Conservation (phyloP, 495 filamentous ascomycete genomes). For the Pyrenopolyporus hunteri region DNA sequence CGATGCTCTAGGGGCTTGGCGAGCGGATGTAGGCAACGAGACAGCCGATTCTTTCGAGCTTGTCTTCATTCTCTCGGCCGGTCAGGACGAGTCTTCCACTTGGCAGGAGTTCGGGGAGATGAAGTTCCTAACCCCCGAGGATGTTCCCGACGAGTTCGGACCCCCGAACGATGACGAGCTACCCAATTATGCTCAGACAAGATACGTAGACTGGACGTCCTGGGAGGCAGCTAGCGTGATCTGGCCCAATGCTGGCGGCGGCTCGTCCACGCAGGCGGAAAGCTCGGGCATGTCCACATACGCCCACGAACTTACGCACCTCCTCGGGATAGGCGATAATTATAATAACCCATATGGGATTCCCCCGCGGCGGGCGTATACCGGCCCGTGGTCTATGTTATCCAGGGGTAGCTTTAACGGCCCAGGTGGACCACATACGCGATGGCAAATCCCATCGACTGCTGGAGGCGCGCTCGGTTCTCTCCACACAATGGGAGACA, state of each 20-base stretch:
- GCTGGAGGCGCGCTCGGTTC: conserved; percentile 48
- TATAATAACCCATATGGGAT: conserved; percentile 51
- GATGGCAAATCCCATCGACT: conserved; percentile 49
- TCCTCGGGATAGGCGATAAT: conserved; percentile 52
- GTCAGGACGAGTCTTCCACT: conserved; percentile 52
- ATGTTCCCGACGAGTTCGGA: conserved; percentile 48
- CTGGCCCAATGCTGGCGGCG: conserved; percentile 52
- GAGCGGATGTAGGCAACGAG: conserved; percentile 46
- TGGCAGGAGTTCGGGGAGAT: conserved; percentile 56
- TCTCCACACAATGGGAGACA: conserved; percentile 51
- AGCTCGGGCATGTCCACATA: conserved; percentile 51
- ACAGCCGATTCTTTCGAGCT: conserved; percentile 45
- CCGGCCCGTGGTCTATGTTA: conserved; percentile 51
- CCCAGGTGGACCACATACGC: conserved; percentile 51
- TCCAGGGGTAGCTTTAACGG: conserved; percentile 50
- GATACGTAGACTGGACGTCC: conserved; percentile 52
- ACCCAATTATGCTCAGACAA: conserved; percentile 46
- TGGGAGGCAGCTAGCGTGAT: conserved; percentile 48
- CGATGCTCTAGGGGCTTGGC: conserved; percentile 49
- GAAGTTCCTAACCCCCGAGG: conserved; percentile 45
- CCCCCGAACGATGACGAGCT: conserved; percentile 42
- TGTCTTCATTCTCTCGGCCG: conserved; percentile 51
- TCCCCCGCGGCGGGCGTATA: conserved; percentile 47
- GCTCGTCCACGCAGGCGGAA: conserved; percentile 51
- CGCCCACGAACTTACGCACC: conserved; percentile 50